A percentile compares a stretch with the other conserved stretches of the same genome.
Conservation (phyloP, 441 rosid genomes). For the Theobroma grandiflorum region DNA sequence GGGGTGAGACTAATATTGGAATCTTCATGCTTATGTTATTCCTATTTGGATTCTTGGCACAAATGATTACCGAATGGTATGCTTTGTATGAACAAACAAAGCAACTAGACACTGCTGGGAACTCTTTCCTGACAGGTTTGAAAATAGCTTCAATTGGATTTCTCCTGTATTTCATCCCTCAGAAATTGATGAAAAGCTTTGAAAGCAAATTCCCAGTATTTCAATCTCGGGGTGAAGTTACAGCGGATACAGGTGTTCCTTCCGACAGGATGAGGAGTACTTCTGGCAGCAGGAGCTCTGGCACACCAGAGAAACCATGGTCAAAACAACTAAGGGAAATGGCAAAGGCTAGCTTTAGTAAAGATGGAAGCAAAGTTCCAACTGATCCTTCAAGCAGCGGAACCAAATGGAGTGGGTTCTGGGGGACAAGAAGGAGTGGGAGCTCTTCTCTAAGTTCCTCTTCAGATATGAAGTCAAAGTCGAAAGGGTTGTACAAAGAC, state of each 20-base stretch:
- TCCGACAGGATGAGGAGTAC: constrained; percentile 55
- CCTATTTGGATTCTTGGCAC: constrained; percentile 67
- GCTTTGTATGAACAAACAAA: constrained; percentile 74
- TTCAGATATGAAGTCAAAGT: constrained; percentile 63
- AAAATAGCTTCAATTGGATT: constrained; percentile 73
- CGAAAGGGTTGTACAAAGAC: constrained; percentile 76
- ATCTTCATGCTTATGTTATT: constrained; percentile 70
- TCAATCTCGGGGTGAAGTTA: constrained; percentile 41
- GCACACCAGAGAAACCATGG: constrained; percentile 72
- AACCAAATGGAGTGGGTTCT: constrained; percentile 72
- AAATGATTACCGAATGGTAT: constrained; percentile 72
- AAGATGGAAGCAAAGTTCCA: constrained; percentile 53
- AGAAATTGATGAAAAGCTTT: constrained; percentile 48
- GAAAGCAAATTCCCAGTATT: constrained; percentile 52
- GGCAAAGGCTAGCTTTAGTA: constrained; percentile 83
- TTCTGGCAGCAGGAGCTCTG: constrained; percentile 63
- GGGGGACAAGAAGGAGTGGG: constrained; percentile 69
- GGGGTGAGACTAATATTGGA: constrained; percentile 58
- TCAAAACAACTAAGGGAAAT: constrained; percentile 74
- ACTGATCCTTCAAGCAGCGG: constrained; percentile 79
- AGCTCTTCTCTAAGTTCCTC: constrained; percentile 62
- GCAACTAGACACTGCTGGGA: constrained; percentile 56
- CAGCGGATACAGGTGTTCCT: constrained; percentile 45
- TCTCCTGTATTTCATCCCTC: constrained; percentile 58
- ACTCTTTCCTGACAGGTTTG: constrained; percentile 64